A percentile compares a stretch with the other conserved stretches of the same genome.
These are phyloP conservation scores for Septoria linicola DNA, from an alignment of 2,329 filamentous ascomycete species.

Conservation along the genomic window DNA sequence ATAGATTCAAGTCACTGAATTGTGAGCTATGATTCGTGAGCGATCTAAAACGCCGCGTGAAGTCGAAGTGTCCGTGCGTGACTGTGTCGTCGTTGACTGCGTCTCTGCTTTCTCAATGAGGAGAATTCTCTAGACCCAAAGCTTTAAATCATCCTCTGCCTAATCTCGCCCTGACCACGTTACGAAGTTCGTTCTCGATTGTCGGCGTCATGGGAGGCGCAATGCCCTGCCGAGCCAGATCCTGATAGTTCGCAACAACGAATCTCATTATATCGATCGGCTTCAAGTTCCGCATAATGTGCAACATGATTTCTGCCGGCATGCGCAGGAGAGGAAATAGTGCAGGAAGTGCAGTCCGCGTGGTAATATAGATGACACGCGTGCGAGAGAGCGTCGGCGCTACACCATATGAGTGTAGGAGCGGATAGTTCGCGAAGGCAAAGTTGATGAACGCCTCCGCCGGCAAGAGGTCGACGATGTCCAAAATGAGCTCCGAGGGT, in stretches of 20 bases:
- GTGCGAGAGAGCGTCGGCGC: constrained; percentile 37
- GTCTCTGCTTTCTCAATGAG: no score
- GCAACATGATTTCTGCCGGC: constrained; percentile 44
- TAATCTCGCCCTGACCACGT: constrained; percentile 10
- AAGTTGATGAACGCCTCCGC: constrained; percentile 47
- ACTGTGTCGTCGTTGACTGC: no score
- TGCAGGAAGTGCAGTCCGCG: constrained; percentile 32
- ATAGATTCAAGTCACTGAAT: no score
- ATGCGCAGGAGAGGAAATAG: constrained; percentile 35
- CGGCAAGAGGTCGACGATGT: constrained; percentile 45
- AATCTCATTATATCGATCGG: constrained; percentile 43
- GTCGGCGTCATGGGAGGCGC: constrained; percentile 35
- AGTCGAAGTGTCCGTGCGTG: no score
- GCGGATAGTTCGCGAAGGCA: constrained; percentile 48
- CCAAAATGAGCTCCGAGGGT: constrained; percentile 49
- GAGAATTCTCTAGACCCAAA: no score
- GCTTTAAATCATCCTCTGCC: neutral
- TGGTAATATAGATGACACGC: constrained; percentile 35
- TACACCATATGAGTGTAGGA: constrained; percentile 42
- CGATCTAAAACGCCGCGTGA: no score
- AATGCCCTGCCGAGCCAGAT: constrained; percentile 37
- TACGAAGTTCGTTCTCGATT: constrained; percentile 23
- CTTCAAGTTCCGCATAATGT: constrained; percentile 41
- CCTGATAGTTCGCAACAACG: constrained; percentile 40
- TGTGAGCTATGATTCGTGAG: no score